Base-by-base conservation (phyloP, 176 grass and related monocot species). In the Carex cristatella region DNA sequence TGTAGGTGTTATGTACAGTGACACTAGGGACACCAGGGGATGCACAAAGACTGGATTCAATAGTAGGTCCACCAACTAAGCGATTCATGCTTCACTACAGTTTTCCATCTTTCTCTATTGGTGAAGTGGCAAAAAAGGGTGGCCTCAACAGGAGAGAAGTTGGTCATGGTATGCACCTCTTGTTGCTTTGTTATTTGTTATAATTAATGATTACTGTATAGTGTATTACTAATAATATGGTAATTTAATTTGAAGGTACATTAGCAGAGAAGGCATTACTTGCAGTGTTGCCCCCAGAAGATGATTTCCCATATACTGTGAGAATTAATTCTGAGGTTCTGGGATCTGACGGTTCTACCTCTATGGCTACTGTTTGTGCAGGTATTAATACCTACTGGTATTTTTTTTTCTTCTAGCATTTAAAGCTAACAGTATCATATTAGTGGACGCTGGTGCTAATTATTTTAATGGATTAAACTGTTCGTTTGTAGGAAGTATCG, bases 31-130 rank as follows among this genome's bases (percentile, higher is more conserved):
- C 93, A 82, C 96, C 93, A 83, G 91, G 93, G 79, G 96, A 98
- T 84, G 96, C 96, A 81, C 96, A 98, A 83, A 66, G 91, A 79
- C 85, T 99, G 77, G 96, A 99, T 81, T 91, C 90, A 54, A 95
- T 99, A 89, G 96, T 99, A 86, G 96, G 96, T 31, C 96, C 96
- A 64, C 93, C 96, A 82, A 94, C 90, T 81, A 99, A 99, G 79
- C 88, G 93, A 59, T 99, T 99, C 90, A 99, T 99, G 96, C 93
- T 99, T 88, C 96, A 99, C 84, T 99, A 99, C 60, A 95, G 88
- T 37, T 99, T 99, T 85, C 96, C 96, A 69, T 91, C 96, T 78
- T 99, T 95, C 86, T 99, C 96, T 76, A 99, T 99, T 73, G 92
- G 95, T 81, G 96, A 99, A 88, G 96, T 99, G 68, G 91, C 54